Conservation (phyloP, 176 grass and related monocot species). For the maize (Zea mays) region DNA sequence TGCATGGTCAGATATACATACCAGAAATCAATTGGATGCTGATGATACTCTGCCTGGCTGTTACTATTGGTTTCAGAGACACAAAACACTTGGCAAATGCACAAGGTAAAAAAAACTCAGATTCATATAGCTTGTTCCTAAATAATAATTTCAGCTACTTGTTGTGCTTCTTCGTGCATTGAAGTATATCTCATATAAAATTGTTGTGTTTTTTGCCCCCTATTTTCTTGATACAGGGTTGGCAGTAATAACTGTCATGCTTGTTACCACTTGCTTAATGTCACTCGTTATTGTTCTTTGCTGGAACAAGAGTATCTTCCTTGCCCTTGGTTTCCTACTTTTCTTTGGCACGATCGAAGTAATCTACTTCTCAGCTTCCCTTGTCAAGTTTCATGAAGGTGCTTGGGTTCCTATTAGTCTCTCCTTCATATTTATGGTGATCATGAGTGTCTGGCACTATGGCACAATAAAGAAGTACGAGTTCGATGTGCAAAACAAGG, state of each 20-base stretch:
- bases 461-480: slow-evolving; percentile 97
- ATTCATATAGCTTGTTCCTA: slow-evolving; percentile 4
- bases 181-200: neutral
- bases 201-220: neutral
- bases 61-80: slow-evolving; percentile 88
- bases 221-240: slow-evolving; percentile 59
- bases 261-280: slow-evolving; percentile 97
- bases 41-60: slow-evolving; percentile 86
- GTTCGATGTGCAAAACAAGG: slow-evolving; percentile 96
- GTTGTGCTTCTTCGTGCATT: neutral
- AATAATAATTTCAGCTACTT: neutral
- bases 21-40: slow-evolving; percentile 97
- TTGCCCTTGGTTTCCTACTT: slow-evolving; percentile 68
- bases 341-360: slow-evolving; percentile 82
- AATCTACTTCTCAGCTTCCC: slow-evolving; percentile 87
- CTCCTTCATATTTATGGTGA: slow-evolving; percentile 75
- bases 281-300: slow-evolving; percentile 86
- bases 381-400: slow-evolving; percentile 93
- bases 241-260: slow-evolving; percentile 94
- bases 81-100: slow-evolving; percentile 88
- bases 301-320: slow-evolving; percentile 81
- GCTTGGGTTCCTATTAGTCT: slow-evolving; percentile 86
- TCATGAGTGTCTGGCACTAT: slow-evolving; percentile 95
- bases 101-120: slow-evolving; percentile 56
- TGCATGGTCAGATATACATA: slow-evolving; percentile 96